A percentile compares a stretch with the other conserved stretches of the same genome.
phyloP scores from a whole-genome alignment of 2,329 filamentous ascomycete genomes.

The Emmonsia crescens region DNA sequence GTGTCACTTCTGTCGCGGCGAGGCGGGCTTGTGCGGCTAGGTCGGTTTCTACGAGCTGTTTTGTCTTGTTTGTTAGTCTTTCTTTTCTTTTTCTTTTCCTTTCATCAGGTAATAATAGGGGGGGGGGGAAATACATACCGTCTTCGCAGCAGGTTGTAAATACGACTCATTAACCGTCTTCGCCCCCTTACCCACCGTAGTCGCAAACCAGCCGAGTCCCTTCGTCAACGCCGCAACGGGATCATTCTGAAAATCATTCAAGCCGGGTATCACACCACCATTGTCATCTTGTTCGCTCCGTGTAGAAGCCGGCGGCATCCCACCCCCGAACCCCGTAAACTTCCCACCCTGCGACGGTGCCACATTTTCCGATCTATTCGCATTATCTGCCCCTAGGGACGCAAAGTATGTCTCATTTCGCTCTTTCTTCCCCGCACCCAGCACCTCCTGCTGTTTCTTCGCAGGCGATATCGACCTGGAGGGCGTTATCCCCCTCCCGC shows the following conservation, averaged over 20 bases:
- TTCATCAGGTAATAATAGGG: background rate
- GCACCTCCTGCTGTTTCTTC: conserved; percentile 12
- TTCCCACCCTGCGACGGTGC: conserved; percentile 88
- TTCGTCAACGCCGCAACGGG: conserved; percentile 80
- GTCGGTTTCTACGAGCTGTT: conserved; percentile 66
- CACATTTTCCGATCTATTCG: conserved; percentile 58
- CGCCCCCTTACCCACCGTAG: conserved; percentile 77
- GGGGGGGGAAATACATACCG: conserved; percentile 43
- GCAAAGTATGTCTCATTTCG: conserved; percentile 86
- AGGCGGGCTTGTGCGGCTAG: conserved; percentile 60
- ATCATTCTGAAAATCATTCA: conserved; percentile 88
- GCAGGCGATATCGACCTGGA: conserved; percentile 16
- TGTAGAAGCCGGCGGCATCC: conserved; percentile 44
- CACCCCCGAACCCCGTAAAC: conserved; percentile 81
- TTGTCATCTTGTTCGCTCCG: background rate
- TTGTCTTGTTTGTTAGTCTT: background rate
- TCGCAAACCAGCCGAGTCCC: conserved; percentile 88
- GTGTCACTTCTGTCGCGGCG: conserved; percentile 44
- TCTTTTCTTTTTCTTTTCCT: background rate
- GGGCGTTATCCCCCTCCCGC: background rate
- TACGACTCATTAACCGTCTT: conserved; percentile 85
- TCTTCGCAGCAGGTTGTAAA: conserved; percentile 84
- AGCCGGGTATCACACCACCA: conserved; percentile 45
- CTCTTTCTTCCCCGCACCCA: conserved; percentile 43
- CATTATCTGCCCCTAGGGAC: conserved; percentile 71